Evolutionary conservation across 2,329 filamentous ascomycete genomes (phyloP).

Genomic region (Aureobasidium musti): DNA sequence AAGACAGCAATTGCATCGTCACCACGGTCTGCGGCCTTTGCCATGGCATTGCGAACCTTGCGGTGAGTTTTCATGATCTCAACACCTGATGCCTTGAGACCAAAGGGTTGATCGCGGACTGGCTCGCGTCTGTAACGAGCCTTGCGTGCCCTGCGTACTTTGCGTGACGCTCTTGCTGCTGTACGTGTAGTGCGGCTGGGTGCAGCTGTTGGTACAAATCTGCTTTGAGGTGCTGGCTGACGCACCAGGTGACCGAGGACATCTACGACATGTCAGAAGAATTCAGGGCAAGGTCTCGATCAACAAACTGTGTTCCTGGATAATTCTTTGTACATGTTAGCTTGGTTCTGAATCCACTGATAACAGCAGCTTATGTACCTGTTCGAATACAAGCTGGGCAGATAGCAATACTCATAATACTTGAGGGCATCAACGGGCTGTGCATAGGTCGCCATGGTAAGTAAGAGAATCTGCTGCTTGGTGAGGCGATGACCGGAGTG

Average conservation of each 20-base stretch:
- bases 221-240: background rate
- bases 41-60: background rate
- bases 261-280: background rate
- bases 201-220: background rate
- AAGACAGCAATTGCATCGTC: conserved; percentile 8
- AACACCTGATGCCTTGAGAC: background rate
- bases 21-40: conserved; percentile 4
- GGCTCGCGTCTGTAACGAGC: background rate
- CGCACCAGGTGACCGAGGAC: conserved; percentile 5
- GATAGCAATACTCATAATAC: conserved; percentile 24
- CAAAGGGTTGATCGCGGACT: background rate
- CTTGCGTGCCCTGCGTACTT: background rate
- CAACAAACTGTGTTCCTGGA: conserved; percentile 17
- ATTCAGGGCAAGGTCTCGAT: too few species aligned
- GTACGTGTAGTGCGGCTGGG: background rate
- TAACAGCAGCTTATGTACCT: background rate
- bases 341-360: background rate
- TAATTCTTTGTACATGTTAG: background rate
- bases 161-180: background rate
- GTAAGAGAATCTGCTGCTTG: background rate
- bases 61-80: background rate
- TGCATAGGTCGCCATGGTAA: conserved; percentile 9
- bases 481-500: background rate
- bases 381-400: background rate
- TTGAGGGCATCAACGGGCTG: conserved; percentile 25